Base-by-base conservation (phyloP, 345 rosid genomes). In the Diplotaxis tenuifolia region DNA sequence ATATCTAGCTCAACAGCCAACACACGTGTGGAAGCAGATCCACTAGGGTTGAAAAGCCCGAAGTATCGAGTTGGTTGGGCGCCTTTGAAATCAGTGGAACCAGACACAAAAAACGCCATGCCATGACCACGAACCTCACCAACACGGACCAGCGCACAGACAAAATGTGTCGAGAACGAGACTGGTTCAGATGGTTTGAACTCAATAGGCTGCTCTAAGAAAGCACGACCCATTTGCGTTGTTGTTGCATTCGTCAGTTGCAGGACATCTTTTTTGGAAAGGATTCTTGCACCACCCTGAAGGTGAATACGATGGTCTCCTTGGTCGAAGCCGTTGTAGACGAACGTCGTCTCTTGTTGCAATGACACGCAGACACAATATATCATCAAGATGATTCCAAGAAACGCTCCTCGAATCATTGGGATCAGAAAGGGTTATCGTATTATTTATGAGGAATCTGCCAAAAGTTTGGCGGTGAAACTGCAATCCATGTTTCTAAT, bases 1-100 rank as follows among this genome's bases (percentile, higher is more conserved):
- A 80, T 84, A 72, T 88, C 90, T 47, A 87, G 77, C 84, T 88
- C 92, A 9, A 88, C 75, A 1, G 87, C 87, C 50, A 88, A 36
- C 34, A 91, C 79, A 61, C 81, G 87, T 70, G 87, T 83, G 64
- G 81, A 56, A 18, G 18, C 0, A 14, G 65, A 47, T 6, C 88
- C 82, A 10, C 49, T 42, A 78, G 6, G 42, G 45, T 82, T 88
- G 56, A 91, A 84, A 40, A 88, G 36, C 12, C 95, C 95, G 1
- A 91, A 49, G 80, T 20, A 83, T 32, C 76, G 47, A 20, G 64
- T 21, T 57, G 75, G 38, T 14, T 59, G 0, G 20, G 81, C 86
- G 3, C 12, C 4, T 0, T 0, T 6, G 40, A 83, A 65, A 7
- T 74, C 72, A 11, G 5, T 42, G 0, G 81, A 72, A 2, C 76